Percentiles rank a stretch among this genome's conserved stretches.
phyloP scores from a whole-genome alignment of 805 yeast genomes.

The Candida wancherniae region DNA sequence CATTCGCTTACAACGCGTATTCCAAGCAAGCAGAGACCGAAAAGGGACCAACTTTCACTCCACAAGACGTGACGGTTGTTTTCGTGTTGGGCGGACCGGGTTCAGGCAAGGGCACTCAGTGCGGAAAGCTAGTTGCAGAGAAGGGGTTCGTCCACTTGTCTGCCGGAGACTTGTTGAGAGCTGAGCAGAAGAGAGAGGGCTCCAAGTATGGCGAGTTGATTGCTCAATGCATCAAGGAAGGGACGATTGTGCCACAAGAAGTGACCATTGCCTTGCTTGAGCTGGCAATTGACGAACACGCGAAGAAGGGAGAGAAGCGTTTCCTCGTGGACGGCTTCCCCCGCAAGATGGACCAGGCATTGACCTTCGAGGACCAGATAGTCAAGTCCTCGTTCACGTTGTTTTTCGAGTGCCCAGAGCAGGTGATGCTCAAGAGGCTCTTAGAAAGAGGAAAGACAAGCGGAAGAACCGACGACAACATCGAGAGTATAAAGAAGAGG shows the following conservation, averaged over 20 bases:
- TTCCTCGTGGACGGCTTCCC: constrained; percentile 96
- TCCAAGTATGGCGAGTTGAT: constrained; percentile 84
- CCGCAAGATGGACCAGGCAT: constrained; percentile 96
- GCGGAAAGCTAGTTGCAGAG: constrained; percentile 76
- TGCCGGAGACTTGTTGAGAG: constrained; percentile 95
- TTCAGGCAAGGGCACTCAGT: constrained; percentile 96
- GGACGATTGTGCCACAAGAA: constrained; percentile 88
- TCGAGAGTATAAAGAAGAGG: constrained; percentile 85
- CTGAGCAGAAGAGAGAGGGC: constrained; percentile 80
- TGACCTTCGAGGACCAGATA: constrained; percentile 77
- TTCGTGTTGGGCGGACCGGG: constrained; percentile 98
- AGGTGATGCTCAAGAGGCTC: constrained; percentile 77
- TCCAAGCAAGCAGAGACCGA: constrained; percentile 42
- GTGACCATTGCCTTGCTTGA: constrained; percentile 80
- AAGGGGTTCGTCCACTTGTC: constrained; percentile 81
- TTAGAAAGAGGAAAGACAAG: constrained; percentile 90
- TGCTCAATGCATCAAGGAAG: constrained; percentile 78
- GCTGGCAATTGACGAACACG: constrained; percentile 64
- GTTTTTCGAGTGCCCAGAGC: constrained; percentile 78
- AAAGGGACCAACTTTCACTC: constrained; percentile 45
- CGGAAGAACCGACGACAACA: constrained; percentile 91
- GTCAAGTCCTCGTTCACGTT: constrained; percentile 68
- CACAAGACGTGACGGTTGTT: constrained; percentile 69
- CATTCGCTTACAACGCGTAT: constrained; percentile 39
- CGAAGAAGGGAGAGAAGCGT: constrained; percentile 46